Conservation (phyloP, 176 grass and related monocot genomes). For the Oryza rufipogon region DNA sequence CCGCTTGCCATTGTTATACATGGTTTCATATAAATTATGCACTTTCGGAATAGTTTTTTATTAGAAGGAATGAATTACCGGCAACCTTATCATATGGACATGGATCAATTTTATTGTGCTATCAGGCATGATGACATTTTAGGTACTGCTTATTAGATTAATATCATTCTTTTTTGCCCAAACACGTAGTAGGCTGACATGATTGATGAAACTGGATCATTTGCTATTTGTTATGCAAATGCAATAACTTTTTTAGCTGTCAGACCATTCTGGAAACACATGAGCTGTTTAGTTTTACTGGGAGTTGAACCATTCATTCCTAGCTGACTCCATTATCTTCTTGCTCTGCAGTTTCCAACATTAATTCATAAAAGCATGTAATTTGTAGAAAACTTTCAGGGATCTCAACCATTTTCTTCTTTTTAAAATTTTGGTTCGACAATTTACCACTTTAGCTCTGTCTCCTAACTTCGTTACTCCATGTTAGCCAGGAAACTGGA, state of each 20-base stretch:
- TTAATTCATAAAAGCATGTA: background rate
- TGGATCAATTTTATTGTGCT: background rate
- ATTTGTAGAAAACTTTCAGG: background rate
- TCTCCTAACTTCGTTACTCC: constrained; percentile 21
- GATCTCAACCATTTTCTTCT: constrained; percentile 11
- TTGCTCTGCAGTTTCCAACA: background rate
- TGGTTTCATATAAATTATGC: background rate
- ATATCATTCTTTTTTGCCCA: background rate
- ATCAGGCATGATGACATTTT: background rate
- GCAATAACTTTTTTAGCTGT: background rate
- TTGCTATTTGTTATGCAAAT: background rate
- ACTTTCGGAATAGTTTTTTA: background rate
- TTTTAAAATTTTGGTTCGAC: background rate
- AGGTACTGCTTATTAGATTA: background rate
- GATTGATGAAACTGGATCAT: background rate
- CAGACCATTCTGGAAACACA: background rate
- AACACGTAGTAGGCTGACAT: background rate
- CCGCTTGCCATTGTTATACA: background rate
- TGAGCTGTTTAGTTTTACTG: background rate
- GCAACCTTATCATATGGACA: background rate
- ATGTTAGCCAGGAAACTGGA: constrained; percentile 78
- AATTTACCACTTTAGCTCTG: constrained; percentile 18
- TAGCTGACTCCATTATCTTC: background rate
- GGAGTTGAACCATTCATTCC: background rate
- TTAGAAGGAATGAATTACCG: background rate